A percentile compares a stretch with the other conserved stretches of the same genome.
Evolutionary conservation across 306 rosid species (phyloP).

Genomic region (Sicyos edulis): DNA sequence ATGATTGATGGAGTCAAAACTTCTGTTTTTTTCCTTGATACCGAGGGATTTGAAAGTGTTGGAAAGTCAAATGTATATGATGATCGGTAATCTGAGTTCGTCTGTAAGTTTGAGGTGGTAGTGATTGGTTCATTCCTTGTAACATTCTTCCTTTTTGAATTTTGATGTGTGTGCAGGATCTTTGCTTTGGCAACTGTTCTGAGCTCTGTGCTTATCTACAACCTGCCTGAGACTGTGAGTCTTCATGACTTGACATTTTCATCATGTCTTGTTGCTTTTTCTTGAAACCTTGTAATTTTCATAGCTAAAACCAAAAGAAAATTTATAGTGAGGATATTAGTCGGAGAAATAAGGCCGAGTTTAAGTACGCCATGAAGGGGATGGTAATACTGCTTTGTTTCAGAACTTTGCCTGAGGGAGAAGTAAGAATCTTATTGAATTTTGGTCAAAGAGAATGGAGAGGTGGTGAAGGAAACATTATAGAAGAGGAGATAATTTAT

Average conservation of each 20-base stretch:
- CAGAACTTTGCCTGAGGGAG: background rate
- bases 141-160: slow-evolving; percentile 20
- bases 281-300: slow-evolving; percentile 17
- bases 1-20: slow-evolving; percentile 78
- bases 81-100: slow-evolving; percentile 65
- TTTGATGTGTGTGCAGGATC: slow-evolving; percentile 52
- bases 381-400: too few relatives aligned
- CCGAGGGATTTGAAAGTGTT: slow-evolving; percentile 95
- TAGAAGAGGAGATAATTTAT: background rate
- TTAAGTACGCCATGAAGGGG: background rate
- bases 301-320: background rate
- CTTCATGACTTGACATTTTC: slow-evolving; percentile 9
- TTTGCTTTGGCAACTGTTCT: slow-evolving; percentile 90
- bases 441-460: background rate
- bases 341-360: background rate
- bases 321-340: background rate
- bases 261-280: slow-evolving; percentile 24
- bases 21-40: slow-evolving; percentile 86
- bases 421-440: background rate
- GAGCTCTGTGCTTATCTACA: slow-evolving; percentile 93
- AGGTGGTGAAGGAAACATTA: background rate
- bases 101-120: slow-evolving; percentile 16
- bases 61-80: slow-evolving; percentile 97
- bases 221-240: slow-evolving; percentile 91
- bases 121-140: background rate